These are phyloP conservation scores for Colletotrichum orbiculare DNA, from an alignment of 2,329 filamentous ascomycete species.

Conservation along the genomic window DNA sequence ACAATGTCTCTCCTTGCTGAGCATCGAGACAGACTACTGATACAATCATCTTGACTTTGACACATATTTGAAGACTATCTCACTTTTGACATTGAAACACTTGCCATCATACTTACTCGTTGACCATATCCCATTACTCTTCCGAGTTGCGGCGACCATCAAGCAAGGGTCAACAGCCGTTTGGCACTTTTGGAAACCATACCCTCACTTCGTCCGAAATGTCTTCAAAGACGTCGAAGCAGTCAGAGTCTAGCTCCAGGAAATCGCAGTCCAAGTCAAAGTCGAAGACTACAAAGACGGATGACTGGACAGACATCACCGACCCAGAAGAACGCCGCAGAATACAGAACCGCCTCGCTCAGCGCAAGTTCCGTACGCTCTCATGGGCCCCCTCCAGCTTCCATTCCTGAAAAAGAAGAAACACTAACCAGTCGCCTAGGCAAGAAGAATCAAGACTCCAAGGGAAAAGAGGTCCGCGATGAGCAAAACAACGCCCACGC, in stretches of 20 bases:
- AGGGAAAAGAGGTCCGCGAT: conserved; percentile 73
- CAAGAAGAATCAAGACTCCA: conserved; percentile 75
- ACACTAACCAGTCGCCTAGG: conserved; percentile 55
- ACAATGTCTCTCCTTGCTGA: no score
- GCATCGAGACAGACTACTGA: no score
- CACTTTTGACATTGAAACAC: no score
- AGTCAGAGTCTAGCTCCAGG: conserved; percentile 40
- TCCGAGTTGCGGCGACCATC: no score
- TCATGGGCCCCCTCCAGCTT: conserved; percentile 33
- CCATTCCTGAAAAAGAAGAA: background rate
- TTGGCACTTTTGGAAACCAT: no score
- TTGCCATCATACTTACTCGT: no score
- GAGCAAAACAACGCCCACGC: conserved; percentile 72
- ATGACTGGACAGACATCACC: conserved; percentile 77
- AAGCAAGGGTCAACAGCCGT: no score
- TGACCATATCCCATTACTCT: no score
- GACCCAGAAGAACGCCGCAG: conserved; percentile 78
- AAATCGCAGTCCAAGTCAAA: conserved; percentile 51
- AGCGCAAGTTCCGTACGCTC: conserved; percentile 77
- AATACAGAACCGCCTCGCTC: conserved; percentile 81
- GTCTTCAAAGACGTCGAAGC: conserved; percentile 45
- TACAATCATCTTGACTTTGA: no score
- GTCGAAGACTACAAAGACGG: conserved; percentile 55
- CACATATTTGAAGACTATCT: no score
- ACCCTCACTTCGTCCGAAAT: conserved; percentile 35